These are phyloP conservation scores for Yarrowia porcina DNA, from an alignment of 805 yeast genomes.

Conservation along the genomic window DNA sequence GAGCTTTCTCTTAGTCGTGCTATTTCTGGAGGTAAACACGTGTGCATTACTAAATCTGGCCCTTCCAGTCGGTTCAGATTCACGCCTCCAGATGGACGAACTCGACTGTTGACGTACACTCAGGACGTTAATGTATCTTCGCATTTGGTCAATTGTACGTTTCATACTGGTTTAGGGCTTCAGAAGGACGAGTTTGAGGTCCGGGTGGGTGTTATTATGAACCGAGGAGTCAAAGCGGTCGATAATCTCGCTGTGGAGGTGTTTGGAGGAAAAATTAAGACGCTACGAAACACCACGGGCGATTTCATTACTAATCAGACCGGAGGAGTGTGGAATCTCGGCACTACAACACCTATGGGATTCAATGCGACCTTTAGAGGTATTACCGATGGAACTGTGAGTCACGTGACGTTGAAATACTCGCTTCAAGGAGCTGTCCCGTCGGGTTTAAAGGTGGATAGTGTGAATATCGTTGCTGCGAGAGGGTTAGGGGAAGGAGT, in stretches of 20 bases:
- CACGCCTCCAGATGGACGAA: conserved; percentile 85
- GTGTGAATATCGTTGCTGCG: conserved; percentile 55
- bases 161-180: conserved; percentile 52
- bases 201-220: conserved; percentile 47
- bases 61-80: conserved; percentile 40
- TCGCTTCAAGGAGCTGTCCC: conserved; percentile 65
- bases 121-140: conserved; percentile 42
- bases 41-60: conserved; percentile 46
- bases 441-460: conserved; percentile 68
- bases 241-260: conserved; percentile 49
- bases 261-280: conserved; percentile 45
- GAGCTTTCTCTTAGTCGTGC: conserved; percentile 50
- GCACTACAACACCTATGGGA: conserved; percentile 57
- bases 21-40: conserved; percentile 45
- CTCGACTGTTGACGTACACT: conserved; percentile 59
- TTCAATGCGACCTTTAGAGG: conserved; percentile 63
- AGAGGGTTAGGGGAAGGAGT: conserved; percentile 57
- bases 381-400: conserved; percentile 29
- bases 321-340: conserved; percentile 71
- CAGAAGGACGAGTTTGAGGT: conserved; percentile 61
- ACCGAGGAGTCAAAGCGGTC: conserved; percentile 46
- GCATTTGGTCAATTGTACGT: conserved; percentile 58
- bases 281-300: conserved; percentile 70
- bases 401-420: conserved; percentile 51
- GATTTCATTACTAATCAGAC: conserved; percentile 55